Percentiles rank a stretch among this genome's conserved stretches.
phyloP scores from a whole-genome alignment of 2,329 filamentous ascomycete species.

The Boeremia exigua region DNA sequence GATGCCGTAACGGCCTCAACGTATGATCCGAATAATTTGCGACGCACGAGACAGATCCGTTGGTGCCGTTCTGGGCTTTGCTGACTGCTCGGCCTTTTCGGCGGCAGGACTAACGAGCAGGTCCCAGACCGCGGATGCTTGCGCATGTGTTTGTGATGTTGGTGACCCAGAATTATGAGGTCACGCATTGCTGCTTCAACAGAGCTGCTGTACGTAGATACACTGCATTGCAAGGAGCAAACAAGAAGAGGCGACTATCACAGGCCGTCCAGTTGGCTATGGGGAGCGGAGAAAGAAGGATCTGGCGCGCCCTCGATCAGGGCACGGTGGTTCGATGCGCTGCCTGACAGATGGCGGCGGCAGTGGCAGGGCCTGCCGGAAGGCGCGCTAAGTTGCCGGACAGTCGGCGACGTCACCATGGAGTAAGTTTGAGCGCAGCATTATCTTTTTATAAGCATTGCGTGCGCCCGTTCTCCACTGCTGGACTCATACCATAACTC shows the following conservation, averaged over 20 bases:
- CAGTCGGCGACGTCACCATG: slow-evolving; percentile 48
- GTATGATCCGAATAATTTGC: slow-evolving; percentile 24
- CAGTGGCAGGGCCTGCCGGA: slow-evolving; percentile 35
- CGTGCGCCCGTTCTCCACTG: slow-evolving; percentile 20
- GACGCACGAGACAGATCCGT: slow-evolving; percentile 20
- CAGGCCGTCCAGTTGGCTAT: neutral
- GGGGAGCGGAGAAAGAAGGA: slow-evolving; percentile 5
- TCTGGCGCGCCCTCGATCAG: slow-evolving; percentile 19
- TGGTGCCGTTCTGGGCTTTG: slow-evolving; percentile 17
- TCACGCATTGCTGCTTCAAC: neutral
- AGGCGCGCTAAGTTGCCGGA: slow-evolving; percentile 25
- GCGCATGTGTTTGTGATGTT: neutral
- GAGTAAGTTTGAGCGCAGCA: slow-evolving; percentile 30
- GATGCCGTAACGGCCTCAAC: slow-evolving; percentile 37
- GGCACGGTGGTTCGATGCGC: slow-evolving; percentile 27
- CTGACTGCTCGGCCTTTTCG: slow-evolving; percentile 24
- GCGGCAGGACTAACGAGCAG: slow-evolving; percentile 15
- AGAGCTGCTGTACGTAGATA: neutral
- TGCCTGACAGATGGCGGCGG: slow-evolving; percentile 10
- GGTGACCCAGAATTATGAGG: slow-evolving; percentile 4
- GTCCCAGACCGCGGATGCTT: slow-evolving; percentile 1
- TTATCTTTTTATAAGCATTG: slow-evolving; percentile 38
- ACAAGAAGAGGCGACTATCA: slow-evolving; percentile 4
- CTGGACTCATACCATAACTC: slow-evolving; percentile 1
- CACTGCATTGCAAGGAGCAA: neutral